phyloP scores from a whole-genome alignment of 441 rosid species.

The Croton laevigatus region DNA sequence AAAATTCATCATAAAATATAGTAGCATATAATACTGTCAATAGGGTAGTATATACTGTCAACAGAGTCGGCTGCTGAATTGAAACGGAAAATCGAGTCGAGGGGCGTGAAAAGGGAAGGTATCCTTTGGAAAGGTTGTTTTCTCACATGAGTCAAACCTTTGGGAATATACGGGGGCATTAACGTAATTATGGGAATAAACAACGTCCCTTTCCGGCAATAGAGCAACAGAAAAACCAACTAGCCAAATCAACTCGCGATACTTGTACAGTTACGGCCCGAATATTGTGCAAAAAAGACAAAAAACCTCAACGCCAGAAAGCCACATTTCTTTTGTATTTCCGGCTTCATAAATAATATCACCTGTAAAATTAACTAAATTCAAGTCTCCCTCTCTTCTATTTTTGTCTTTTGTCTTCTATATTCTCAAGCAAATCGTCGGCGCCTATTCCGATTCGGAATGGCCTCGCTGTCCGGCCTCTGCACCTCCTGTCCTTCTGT shows the following conservation, averaged over 20 bases:
- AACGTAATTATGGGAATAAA: not conserved
- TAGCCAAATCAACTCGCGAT: not conserved
- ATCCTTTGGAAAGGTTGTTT: too few relatives aligned
- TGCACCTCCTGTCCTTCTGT: constrained; percentile 47
- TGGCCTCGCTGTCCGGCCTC: constrained; percentile 74
- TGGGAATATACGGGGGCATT: constrained; percentile 1
- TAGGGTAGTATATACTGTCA: too few relatives aligned
- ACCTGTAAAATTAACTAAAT: constrained; percentile 8
- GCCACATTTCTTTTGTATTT: not conserved
- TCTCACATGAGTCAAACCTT: not conserved
- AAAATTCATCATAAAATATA: too few relatives aligned
- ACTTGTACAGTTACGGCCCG: not conserved
- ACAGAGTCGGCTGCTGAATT: too few relatives aligned
- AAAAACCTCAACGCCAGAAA: not conserved
- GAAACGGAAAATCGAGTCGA: too few relatives aligned
- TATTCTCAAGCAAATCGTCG: not conserved
- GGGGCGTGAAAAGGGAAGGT: too few relatives aligned
- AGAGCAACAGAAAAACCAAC: not conserved
- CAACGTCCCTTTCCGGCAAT: not conserved
- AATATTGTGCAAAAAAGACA: not conserved
- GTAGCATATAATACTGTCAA: too few relatives aligned
- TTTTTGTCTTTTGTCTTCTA: not conserved
- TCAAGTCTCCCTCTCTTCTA: not conserved
- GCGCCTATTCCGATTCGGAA: constrained; percentile 18
- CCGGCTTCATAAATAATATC: not conserved